Conservation (phyloP, 805 yeast genomes). For the Jamesozyma hellenica region DNA sequence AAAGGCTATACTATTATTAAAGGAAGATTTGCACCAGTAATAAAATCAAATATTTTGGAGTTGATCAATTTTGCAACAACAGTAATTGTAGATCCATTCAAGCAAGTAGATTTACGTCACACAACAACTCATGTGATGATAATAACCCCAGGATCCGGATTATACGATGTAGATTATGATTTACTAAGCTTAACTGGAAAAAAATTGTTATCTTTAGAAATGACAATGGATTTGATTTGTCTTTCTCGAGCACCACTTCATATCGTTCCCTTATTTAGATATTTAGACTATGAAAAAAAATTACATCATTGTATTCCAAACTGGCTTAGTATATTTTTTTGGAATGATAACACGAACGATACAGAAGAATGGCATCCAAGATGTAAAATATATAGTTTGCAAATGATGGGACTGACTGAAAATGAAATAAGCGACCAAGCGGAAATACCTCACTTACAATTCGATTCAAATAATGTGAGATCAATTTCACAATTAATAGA, state of each 20-base stretch:
- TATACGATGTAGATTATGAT: constrained; percentile 82
- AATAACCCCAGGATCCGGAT: constrained; percentile 86
- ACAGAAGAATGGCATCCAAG: constrained; percentile 77
- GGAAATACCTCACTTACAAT: constrained; percentile 49
- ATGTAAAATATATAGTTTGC: constrained; percentile 87
- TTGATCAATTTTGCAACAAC: constrained; percentile 79
- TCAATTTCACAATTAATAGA: constrained; percentile 55
- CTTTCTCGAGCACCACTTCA: constrained; percentile 87
- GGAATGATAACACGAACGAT: constrained; percentile 46
- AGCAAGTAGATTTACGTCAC: constrained; percentile 78
- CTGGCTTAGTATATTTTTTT: constrained; percentile 92
- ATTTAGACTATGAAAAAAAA: constrained; percentile 40
- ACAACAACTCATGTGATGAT: constrained; percentile 85
- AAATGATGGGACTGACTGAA: constrained; percentile 97
- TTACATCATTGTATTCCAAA: constrained; percentile 76
- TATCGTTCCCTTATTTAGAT: constrained; percentile 80
- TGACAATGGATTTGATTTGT: constrained; percentile 82
- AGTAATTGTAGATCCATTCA: constrained; percentile 63
- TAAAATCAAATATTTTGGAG: constrained; percentile 82
- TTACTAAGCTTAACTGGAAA: constrained; percentile 65
- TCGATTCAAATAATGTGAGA: constrained; percentile 17
- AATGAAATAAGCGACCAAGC: constrained; percentile 62
- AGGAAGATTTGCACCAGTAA: constrained; percentile 71
- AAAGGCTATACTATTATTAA: constrained; percentile 32
- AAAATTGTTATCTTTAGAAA: constrained; percentile 65